Evolutionary conservation across 2,329 filamentous ascomycete species (phyloP).

Genomic region (Teratosphaeria pseudoeucalypti): DNA sequence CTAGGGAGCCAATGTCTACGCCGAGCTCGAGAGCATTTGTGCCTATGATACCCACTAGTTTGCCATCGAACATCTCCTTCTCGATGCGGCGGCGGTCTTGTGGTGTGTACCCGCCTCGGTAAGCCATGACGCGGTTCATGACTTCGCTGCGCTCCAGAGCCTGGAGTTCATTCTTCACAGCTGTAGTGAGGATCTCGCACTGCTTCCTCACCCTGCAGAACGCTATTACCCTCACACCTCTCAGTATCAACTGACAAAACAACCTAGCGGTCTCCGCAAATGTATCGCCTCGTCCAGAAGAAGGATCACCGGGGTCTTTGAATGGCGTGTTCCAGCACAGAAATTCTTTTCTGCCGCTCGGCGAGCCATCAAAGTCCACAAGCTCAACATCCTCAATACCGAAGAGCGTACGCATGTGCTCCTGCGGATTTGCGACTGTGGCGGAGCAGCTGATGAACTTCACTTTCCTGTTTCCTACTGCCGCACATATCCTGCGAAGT

Average conservation of each 20-base stretch:
- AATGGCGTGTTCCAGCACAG: constrained; percentile 96
- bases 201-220: constrained; percentile 83
- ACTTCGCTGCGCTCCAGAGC: constrained; percentile 65
- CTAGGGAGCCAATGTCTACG: constrained; percentile 87
- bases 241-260: constrained; percentile 79
- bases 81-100: constrained; percentile 84
- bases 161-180: constrained; percentile 68
- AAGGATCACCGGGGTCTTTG: constrained; percentile 77
- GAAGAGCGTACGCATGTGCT: constrained; percentile 92
- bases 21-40: constrained; percentile 89
- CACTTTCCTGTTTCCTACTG: constrained; percentile 73
- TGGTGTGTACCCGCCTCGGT: constrained; percentile 87
- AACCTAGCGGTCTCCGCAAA: constrained; percentile 79
- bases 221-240: constrained; percentile 83
- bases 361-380: constrained; percentile 86
- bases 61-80: constrained; percentile 92
- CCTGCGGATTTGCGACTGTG: constrained; percentile 82
- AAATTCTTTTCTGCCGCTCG: constrained; percentile 86
- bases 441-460: constrained; percentile 95
- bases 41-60: constrained; percentile 82
- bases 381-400: constrained; percentile 71
- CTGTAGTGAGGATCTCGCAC: constrained; percentile 73
- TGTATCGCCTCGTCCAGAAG: constrained; percentile 73
- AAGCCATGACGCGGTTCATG: constrained; percentile 77
- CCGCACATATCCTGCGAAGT: constrained; percentile 75